These are phyloP conservation scores for Collariella sp. DNA, from an alignment of 495 filamentous ascomycete genomes.

Conservation along the genomic window DNA sequence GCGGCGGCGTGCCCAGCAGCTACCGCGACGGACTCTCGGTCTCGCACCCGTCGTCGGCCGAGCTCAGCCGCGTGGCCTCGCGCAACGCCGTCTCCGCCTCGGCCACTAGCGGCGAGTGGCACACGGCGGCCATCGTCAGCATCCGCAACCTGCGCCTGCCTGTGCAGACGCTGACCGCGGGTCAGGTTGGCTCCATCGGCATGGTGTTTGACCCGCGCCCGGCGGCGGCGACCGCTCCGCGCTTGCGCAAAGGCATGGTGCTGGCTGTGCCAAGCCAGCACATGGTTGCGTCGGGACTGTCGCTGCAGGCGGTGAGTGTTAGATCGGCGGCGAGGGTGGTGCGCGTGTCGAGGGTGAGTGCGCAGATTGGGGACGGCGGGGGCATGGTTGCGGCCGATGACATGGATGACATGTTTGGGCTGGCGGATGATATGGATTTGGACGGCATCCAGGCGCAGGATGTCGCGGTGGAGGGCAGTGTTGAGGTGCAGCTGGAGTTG, in stretches of 20 bases:
- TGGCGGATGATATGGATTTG: slow-evolving; percentile 48
- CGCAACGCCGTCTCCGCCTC: slow-evolving; percentile 37
- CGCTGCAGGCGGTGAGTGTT: slow-evolving; percentile 61
- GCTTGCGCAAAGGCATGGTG: slow-evolving; percentile 79
- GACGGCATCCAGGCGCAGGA: slow-evolving; percentile 27
- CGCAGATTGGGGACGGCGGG: neutral
- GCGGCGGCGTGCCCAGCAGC: slow-evolving; percentile 12
- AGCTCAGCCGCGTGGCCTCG: slow-evolving; percentile 34
- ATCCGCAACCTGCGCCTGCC: slow-evolving; percentile 82
- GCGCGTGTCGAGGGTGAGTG: slow-evolving; percentile 23
- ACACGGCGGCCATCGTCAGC: slow-evolving; percentile 67
- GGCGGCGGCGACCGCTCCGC: slow-evolving; percentile 27
- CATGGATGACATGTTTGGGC: slow-evolving; percentile 54
- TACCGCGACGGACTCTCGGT: slow-evolving; percentile 28
- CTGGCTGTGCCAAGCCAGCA: slow-evolving; percentile 50
- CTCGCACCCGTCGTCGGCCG: slow-evolving; percentile 36
- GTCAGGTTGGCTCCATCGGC: slow-evolving; percentile 87
- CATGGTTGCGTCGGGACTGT: slow-evolving; percentile 38
- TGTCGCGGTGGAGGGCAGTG: slow-evolving; percentile 30
- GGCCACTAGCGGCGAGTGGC: slow-evolving; percentile 57
- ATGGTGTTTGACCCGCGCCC: slow-evolving; percentile 47
- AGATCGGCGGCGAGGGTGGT: slow-evolving; percentile 65
- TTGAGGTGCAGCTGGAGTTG: slow-evolving; percentile 68
- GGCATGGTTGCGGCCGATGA: slow-evolving; percentile 30
- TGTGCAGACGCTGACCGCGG: slow-evolving; percentile 62